Conservation (phyloP, 2,329 filamentous ascomycete genomes). For the Penicillium sp. region DNA sequence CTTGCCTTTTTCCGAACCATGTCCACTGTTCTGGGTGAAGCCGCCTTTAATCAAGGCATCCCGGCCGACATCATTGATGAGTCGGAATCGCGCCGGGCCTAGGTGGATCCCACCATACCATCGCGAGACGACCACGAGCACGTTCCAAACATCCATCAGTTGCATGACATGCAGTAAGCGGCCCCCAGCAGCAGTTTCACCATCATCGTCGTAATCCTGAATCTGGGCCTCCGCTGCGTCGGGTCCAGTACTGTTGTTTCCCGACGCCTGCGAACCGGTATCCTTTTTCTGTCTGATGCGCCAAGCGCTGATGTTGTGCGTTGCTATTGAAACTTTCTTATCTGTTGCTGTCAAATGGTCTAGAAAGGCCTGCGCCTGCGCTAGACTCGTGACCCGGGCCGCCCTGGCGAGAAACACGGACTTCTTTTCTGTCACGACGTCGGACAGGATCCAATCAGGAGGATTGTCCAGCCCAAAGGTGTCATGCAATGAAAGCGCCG, state of each 20-base stretch:
- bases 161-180: constrained; percentile 87
- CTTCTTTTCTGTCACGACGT: constrained; percentile 73
- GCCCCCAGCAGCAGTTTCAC: constrained; percentile 86
- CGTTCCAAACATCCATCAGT: constrained; percentile 89
- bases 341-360: constrained; percentile 75
- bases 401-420: constrained; percentile 83
- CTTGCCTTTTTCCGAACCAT: constrained; percentile 51
- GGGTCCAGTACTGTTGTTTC: constrained; percentile 35
- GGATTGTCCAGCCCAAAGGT: constrained; percentile 36
- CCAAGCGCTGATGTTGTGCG: constrained; percentile 96
- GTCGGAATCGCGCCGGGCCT: constrained; percentile 81
- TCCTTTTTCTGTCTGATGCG: constrained; percentile 59
- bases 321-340: constrained; percentile 78
- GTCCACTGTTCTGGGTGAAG: constrained; percentile 54
- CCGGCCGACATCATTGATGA: constrained; percentile 83
- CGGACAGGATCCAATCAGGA: constrained; percentile 70
- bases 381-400: constrained; percentile 65
- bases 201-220: constrained; percentile 95
- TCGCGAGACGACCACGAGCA: constrained; percentile 85
- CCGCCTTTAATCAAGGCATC: constrained; percentile 79
- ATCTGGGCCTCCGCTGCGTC: constrained; percentile 54
- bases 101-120: constrained; percentile 94
- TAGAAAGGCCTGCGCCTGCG: constrained; percentile 68
- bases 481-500: constrained; percentile 28
- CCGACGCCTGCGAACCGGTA: background rate